phyloP scores from a whole-genome alignment of 192 early-diverging fungal genomes.

The Pecoramyces ruminantium region DNA sequence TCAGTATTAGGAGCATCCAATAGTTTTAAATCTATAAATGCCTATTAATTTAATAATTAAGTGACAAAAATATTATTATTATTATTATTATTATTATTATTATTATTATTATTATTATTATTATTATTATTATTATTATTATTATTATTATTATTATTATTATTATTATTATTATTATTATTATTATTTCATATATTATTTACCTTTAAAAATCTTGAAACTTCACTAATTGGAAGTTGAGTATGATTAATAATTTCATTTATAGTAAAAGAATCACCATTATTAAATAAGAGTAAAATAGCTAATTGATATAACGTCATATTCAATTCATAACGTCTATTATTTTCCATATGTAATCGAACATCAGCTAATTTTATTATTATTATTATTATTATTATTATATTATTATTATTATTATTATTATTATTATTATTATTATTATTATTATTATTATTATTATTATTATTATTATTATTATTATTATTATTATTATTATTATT shows the following conservation, averaged over 20 bases:
- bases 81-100: no score
- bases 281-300: conserved; percentile 52
- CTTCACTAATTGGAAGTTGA: conserved; percentile 28
- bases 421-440: no score
- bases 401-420: no score
- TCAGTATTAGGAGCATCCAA: neutral
- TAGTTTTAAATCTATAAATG: neutral
- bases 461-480: no score
- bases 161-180: no score
- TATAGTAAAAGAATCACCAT: conserved; percentile 15
- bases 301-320: conserved; percentile 53
- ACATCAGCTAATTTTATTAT: conserved; percentile 32
- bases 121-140: no score
- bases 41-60: neutral
- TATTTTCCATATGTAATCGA: conserved; percentile 42
- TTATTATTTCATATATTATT: neutral
- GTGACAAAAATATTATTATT: no score
- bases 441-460: no score
- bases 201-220: conserved; percentile 41
- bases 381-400: no score
- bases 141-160: no score
- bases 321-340: conserved; percentile 64
- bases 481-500: no score
- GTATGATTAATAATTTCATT: conserved; percentile 36
- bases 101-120: no score